Evolutionary conservation across 108 stramenopile genomes (phyloP).

Genomic region (Stephanodiscus triporus): DNA sequence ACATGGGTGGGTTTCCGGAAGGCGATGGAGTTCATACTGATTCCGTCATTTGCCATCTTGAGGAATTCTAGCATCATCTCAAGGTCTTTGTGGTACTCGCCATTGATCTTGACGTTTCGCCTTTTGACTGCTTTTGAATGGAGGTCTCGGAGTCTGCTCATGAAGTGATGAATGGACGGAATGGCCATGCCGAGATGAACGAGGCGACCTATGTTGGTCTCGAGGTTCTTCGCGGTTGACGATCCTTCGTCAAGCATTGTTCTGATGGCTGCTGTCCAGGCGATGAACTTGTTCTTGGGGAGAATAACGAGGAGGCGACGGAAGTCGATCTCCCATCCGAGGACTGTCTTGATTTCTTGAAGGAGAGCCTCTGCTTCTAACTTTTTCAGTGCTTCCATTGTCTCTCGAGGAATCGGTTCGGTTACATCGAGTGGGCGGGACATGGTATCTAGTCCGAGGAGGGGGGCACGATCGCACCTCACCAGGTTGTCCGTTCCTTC

Average conservation of each 20-base stretch:
- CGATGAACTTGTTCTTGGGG: conserved; percentile 24
- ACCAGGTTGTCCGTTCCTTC: conserved; percentile 8
- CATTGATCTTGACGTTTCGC: background rate
- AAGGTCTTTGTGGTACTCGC: too few species aligned
- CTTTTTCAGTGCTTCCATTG: conserved; percentile 23
- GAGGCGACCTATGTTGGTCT: conserved; percentile 22
- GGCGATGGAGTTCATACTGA: conserved; percentile 27
- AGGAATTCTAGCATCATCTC: too few species aligned
- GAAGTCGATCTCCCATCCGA: conserved; percentile 31
- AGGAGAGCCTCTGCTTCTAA: conserved; percentile 12
- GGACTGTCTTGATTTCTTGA: conserved; percentile 22
- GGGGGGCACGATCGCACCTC: conserved; percentile 11
- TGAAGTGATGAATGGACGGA: conserved; percentile 27
- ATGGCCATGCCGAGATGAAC: conserved; percentile 15
- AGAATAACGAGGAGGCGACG: conserved; percentile 14
- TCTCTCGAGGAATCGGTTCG: conserved; percentile 33
- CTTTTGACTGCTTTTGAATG: background rate
- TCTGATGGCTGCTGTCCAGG: conserved; percentile 3
- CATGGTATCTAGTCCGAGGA: conserved; percentile 16
- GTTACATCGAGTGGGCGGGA: background rate
- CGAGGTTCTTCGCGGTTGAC: conserved; percentile 9
- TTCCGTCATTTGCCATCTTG: conserved; percentile 7
- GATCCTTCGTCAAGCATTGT: background rate
- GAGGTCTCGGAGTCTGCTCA: conserved; percentile 18
- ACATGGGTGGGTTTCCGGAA: conserved; percentile 4